These are phyloP conservation scores for Fusarium algeriense DNA, from an alignment of 2,329 filamentous ascomycete species.

Conservation along the genomic window DNA sequence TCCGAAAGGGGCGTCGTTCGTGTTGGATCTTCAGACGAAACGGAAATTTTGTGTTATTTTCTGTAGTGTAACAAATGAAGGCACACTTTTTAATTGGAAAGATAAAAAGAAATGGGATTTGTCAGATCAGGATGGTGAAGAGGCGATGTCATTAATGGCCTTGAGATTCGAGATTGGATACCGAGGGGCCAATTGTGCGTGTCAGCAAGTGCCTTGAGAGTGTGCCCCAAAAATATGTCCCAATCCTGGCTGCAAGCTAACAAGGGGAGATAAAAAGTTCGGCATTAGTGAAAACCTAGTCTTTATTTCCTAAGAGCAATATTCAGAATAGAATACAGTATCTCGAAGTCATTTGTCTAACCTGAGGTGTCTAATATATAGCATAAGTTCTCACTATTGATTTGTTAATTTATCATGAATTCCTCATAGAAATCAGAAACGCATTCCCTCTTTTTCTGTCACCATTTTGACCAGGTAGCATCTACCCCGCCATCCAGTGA, in stretches of 20 bases:
- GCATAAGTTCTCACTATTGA: neutral
- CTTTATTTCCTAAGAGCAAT: neutral
- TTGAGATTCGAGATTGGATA: constrained; percentile 22
- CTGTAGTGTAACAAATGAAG: neutral
- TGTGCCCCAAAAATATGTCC: constrained; percentile 35
- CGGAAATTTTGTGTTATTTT: neutral
- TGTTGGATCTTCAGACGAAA: constrained; percentile 2
- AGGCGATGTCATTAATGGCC: constrained; percentile 27
- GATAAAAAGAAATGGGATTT: constrained; percentile 19
- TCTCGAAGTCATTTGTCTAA: neutral
- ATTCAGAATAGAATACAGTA: neutral
- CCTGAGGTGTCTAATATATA: no score
- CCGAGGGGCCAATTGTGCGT: constrained; percentile 45
- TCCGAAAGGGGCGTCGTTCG: constrained; percentile 17
- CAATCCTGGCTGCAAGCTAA: constrained; percentile 14
- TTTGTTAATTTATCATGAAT: no score
- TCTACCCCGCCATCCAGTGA: constrained; percentile 34
- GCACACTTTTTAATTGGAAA: neutral
- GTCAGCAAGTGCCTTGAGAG: constrained; percentile 39
- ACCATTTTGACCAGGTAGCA: neutral
- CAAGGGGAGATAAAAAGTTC: neutral
- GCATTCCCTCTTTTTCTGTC: neutral
- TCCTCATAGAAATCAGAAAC: neutral
- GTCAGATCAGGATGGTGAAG: constrained; percentile 14
- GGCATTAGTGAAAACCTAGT: neutral